A percentile compares a stretch with the other conserved stretches of the same genome.
These are phyloP conservation scores for Lepiota venenata DNA, from an alignment of 768 basidiomycete species.

Conservation along the genomic window DNA sequence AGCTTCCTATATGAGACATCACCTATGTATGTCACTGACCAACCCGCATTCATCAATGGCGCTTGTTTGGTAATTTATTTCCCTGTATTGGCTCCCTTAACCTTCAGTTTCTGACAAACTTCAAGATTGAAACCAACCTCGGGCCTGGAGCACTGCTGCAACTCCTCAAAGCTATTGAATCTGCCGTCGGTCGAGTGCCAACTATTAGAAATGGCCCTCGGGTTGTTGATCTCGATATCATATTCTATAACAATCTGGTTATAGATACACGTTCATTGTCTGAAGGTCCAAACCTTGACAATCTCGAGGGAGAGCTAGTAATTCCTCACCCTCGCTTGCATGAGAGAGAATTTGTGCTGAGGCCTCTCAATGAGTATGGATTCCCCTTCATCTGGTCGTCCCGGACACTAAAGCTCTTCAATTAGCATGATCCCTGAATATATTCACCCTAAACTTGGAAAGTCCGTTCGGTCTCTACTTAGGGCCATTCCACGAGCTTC, in stretches of 20 bases:
- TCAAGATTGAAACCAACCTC: constrained; percentile 80
- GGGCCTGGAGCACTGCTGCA: constrained; percentile 53
- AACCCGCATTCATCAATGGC: constrained; percentile 86
- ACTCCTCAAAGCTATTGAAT: constrained; percentile 73
- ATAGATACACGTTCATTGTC: constrained; percentile 53
- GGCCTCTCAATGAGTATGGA: constrained; percentile 84
- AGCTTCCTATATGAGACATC: constrained; percentile 92
- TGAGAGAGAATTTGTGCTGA: constrained; percentile 90
- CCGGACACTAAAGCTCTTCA: neutral
- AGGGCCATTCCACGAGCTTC: constrained; percentile 29
- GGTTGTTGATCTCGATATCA: constrained; percentile 84
- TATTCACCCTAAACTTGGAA: constrained; percentile 56
- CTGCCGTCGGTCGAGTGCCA: constrained; percentile 70
- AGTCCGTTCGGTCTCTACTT: constrained; percentile 46
- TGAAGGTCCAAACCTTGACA: constrained; percentile 40
- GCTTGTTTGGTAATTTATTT: constrained; percentile 75
- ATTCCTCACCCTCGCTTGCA: constrained; percentile 79
- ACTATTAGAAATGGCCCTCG: constrained; percentile 85
- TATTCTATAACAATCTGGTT: constrained; percentile 64
- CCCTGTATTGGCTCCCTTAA: neutral
- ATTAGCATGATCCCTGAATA: constrained; percentile 77
- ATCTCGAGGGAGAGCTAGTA: constrained; percentile 65
- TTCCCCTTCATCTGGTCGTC: neutral
- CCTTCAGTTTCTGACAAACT: neutral
- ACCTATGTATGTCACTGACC: constrained; percentile 95